These are phyloP conservation scores for Pythium rishiriense DNA, from an alignment of 352 stramenopile species.

Conservation along the genomic window DNA sequence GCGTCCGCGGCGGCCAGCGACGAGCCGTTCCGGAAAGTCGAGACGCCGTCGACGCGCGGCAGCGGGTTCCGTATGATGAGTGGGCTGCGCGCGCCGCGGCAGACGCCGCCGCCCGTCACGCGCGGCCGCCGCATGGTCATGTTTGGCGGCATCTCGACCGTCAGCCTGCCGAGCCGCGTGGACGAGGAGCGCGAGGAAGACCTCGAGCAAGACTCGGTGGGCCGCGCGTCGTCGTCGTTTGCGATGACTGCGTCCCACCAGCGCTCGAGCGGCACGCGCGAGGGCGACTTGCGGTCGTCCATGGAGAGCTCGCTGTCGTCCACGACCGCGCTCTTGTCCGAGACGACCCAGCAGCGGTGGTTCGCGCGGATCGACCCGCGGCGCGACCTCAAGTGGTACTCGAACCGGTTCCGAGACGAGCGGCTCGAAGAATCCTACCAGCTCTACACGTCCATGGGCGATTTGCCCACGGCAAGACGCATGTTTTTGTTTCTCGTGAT, in stretches of 20 bases:
- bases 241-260: conserved; percentile 9
- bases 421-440: conserved; percentile 80
- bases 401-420: conserved; percentile 72
- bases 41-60: conserved; percentile 16
- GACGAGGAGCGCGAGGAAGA: conserved; percentile 31
- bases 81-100: conserved; percentile 12
- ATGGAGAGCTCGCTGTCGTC: conserved; percentile 37
- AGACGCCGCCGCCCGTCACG: background rate
- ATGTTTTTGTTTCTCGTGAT: conserved; percentile 64
- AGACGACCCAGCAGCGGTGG: conserved; percentile 33
- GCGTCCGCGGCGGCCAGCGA: background rate
- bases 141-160: conserved; percentile 27
- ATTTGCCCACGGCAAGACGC: conserved; percentile 56
- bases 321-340: conserved; percentile 23
- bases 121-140: conserved; percentile 26
- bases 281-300: conserved; percentile 36
- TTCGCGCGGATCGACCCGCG: conserved; percentile 55
- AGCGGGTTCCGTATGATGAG: conserved; percentile 17
- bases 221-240: conserved; percentile 14
- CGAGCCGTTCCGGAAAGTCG: conserved; percentile 23
- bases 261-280: conserved; percentile 12
- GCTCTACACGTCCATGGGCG: conserved; percentile 70
- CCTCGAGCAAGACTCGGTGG: background rate
- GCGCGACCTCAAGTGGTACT: conserved; percentile 52
- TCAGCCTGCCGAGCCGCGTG: conserved; percentile 24